A percentile compares a stretch with the other conserved stretches of the same genome.
Conservation (phyloP, 176 grass and related monocot species). For the Oryza officinalis region DNA sequence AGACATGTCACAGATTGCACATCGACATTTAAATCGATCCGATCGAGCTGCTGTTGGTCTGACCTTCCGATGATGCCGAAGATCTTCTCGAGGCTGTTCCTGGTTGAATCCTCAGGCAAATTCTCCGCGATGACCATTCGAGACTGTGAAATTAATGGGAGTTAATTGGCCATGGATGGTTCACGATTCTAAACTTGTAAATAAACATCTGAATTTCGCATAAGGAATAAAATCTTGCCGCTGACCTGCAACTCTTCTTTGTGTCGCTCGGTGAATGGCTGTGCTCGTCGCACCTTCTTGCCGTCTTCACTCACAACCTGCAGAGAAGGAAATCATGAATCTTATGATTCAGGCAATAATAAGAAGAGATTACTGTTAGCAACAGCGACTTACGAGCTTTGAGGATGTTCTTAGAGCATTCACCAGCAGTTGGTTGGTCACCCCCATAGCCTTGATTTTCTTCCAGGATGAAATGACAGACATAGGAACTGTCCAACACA, state of each 20-base stretch:
- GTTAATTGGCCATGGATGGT: neutral
- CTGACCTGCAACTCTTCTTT: constrained; percentile 70
- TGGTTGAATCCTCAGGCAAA: constrained; percentile 55
- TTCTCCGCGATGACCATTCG: constrained; percentile 67
- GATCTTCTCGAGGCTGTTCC: constrained; percentile 57
- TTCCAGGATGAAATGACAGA: constrained; percentile 71
- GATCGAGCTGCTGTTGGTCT: neutral
- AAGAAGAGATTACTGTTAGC: neutral
- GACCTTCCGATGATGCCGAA: constrained; percentile 68
- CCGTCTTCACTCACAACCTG: constrained; percentile 61
- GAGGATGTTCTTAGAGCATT: constrained; percentile 56
- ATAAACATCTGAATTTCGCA: neutral
- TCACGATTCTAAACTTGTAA: neutral
- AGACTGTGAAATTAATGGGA: constrained; percentile 36
- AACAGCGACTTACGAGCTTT: constrained; percentile 46
- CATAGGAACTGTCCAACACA: constrained; percentile 50
- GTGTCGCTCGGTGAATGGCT: constrained; percentile 51
- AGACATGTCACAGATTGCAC: neutral
- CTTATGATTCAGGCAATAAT: neutral
- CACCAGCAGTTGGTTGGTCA: constrained; percentile 43
- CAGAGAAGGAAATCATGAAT: neutral
- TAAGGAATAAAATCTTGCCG: neutral
- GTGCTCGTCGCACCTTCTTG: constrained; percentile 52
- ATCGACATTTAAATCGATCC: neutral
- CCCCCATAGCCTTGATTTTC: constrained; percentile 61